Conservation (phyloP, 2,329 filamentous ascomycete genomes). For the Penicillium sp. region DNA sequence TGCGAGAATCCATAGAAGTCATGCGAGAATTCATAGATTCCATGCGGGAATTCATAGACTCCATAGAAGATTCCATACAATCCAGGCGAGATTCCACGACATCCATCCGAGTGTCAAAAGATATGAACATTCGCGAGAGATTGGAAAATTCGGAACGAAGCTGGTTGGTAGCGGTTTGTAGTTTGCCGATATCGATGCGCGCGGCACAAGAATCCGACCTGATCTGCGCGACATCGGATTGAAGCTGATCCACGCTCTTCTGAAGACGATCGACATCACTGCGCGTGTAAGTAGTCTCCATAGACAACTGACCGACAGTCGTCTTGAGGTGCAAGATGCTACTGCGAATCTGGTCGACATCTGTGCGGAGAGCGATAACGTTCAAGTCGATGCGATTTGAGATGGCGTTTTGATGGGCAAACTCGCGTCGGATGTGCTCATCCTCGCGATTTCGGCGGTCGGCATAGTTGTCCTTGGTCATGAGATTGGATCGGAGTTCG, state of each 20-base stretch:
- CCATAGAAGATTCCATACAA: slow-evolving; percentile 26
- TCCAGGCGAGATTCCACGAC: slow-evolving; percentile 27
- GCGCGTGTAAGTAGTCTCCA: slow-evolving; percentile 37
- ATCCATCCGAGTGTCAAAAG: slow-evolving; percentile 17
- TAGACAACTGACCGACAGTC: slow-evolving; percentile 32
- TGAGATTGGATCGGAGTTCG: slow-evolving; percentile 38
- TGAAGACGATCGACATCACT: slow-evolving; percentile 39
- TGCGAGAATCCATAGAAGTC: slow-evolving; percentile 22
- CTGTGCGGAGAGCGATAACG: slow-evolving; percentile 36
- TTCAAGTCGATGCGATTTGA: slow-evolving; percentile 38
- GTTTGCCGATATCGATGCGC: slow-evolving; percentile 39
- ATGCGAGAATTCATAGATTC: slow-evolving; percentile 29
- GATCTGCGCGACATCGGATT: slow-evolving; percentile 36
- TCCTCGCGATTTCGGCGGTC: slow-evolving; percentile 43
- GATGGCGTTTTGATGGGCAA: slow-evolving; percentile 36
- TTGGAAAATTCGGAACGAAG: slow-evolving; percentile 39
- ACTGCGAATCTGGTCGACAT: slow-evolving; percentile 38
- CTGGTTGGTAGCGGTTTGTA: slow-evolving; percentile 37
- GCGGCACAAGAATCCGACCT: slow-evolving; percentile 36
- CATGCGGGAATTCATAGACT: slow-evolving; percentile 4
- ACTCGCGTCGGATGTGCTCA: slow-evolving; percentile 40
- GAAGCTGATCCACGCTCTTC: slow-evolving; percentile 39
- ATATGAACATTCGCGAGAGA: slow-evolving; percentile 32
- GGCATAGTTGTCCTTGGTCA: slow-evolving; percentile 42
- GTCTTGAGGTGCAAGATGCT: slow-evolving; percentile 38